Base-by-base conservation (phyloP, 345 rosid genomes). In the Linum tenue region DNA sequence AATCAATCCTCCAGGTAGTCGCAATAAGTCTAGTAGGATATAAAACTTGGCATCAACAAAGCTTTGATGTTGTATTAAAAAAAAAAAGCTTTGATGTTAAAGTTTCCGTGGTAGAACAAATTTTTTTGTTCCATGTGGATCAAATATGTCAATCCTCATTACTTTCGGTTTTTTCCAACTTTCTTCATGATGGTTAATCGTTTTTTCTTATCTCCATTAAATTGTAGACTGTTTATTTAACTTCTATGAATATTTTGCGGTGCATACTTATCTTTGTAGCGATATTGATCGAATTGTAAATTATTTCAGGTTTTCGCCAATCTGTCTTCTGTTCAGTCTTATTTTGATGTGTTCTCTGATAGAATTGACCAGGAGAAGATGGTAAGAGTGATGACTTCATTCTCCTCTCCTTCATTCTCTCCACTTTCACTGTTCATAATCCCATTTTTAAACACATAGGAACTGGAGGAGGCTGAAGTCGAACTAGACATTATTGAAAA, bases 1-100 rank as follows among this genome's bases (percentile, higher is more conserved):
- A 86, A 66, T 81, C 88, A 37, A 74, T 89, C 78, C 92, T 89
- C 72, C 90, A 89, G 86, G 92, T 89, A 67, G 75, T 8, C 2
- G 7, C 9, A 17, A 57, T 17, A 36, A 57, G 59, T 36, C 17
- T 36, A 10, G 9, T 57, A 57, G n/a, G 37, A 17, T 57, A 22
- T 17, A 17, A 4, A 16, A 57, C 51, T 44, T 44, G 31, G 31
- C 51, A 44, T 8, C 2, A 2, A 8, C 51, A 14, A 7, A 5
- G 12, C 51, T 2, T 5, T 44, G 12, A 44, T 44, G 12, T 5
- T 9, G 10, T 22, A 22, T 44, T 1, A 44, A 44, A 44, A 44
- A 4, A 14, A 22, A 22, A 22, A 22, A 22, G 31, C 31, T 22
- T 22, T 22, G 31, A 22, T 22, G 31, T 22, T 22, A 22, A 22